Conservation (phyloP, 2,329 filamentous ascomycete genomes). For the Colletotrichum liaoningense region DNA sequence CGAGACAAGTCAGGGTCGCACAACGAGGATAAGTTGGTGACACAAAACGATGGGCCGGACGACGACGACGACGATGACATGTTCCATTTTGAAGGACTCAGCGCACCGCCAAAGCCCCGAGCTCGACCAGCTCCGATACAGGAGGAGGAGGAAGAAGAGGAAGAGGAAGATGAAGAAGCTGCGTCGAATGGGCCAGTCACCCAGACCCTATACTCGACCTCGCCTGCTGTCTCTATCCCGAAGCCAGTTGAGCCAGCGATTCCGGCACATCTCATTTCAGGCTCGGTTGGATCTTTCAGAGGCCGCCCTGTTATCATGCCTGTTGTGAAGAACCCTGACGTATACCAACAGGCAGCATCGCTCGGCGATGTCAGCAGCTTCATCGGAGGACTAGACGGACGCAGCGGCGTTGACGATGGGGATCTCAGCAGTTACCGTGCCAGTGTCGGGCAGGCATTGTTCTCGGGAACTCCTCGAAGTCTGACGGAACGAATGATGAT, state of each 20-base stretch:
- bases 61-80: slow-evolving; percentile 49
- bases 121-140: slow-evolving; percentile 41
- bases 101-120: slow-evolving; percentile 43
- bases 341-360: slow-evolving; percentile 60
- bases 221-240: slow-evolving; percentile 55
- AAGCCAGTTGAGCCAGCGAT: slow-evolving; percentile 42
- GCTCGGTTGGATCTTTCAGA: slow-evolving; percentile 65
- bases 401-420: slow-evolving; percentile 59
- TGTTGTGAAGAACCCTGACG: slow-evolving; percentile 59
- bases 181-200: slow-evolving; percentile 33
- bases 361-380: slow-evolving; percentile 62
- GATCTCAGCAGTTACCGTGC: slow-evolving; percentile 57
- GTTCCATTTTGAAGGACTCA: slow-evolving; percentile 58
- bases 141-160: slow-evolving; percentile 53
- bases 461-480: slow-evolving; percentile 58
- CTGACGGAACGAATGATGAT: slow-evolving; percentile 61
- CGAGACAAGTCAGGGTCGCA: not conserved
- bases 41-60: slow-evolving; percentile 23
- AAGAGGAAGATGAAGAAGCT: slow-evolving; percentile 41
- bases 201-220: slow-evolving; percentile 53
- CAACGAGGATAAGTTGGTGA: not conserved
- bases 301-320: slow-evolving; percentile 64
- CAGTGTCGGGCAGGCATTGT: slow-evolving; percentile 51
- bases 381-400: slow-evolving; percentile 65
- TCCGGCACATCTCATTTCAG: slow-evolving; percentile 41